These are phyloP conservation scores for Macadamia tetraphylla DNA, from an alignment of 164 flowering plant species.

Conservation along the genomic window DNA sequence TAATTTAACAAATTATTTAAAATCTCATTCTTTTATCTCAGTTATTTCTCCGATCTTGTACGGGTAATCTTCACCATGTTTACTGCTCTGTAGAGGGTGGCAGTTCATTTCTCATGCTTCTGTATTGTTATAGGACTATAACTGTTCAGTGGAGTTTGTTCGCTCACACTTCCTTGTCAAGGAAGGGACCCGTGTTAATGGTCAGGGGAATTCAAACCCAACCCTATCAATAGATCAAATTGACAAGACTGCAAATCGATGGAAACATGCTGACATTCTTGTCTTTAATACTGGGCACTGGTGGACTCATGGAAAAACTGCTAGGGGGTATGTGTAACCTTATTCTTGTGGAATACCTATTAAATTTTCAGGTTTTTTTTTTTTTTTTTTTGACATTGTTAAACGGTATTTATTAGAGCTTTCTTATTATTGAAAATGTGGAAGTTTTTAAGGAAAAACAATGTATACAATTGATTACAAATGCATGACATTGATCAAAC, in stretches of 20 bases:
- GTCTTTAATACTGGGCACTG: slow-evolving; percentile 94
- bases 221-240: slow-evolving; percentile 73
- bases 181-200: slow-evolving; percentile 71
- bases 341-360: background rate
- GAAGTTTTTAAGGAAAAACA: background rate
- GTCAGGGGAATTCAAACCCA: slow-evolving; percentile 70
- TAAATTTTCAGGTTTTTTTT: background rate
- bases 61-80: background rate
- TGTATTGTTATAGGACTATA: slow-evolving; percentile 52
- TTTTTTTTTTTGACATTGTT: background rate
- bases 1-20: background rate
- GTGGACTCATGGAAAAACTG: slow-evolving; percentile 97
- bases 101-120: background rate
- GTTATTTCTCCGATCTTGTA: background rate
- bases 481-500: slow-evolving; percentile 17
- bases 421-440: background rate
- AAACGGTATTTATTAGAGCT: background rate
- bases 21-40: background rate
- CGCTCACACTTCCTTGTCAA: slow-evolving; percentile 90
- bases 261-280: slow-evolving; percentile 84
- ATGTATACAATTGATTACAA: background rate
- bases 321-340: slow-evolving; percentile 58
- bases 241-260: slow-evolving; percentile 63
- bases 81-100: background rate
- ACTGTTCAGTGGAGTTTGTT: slow-evolving; percentile 78